phyloP scores from a whole-genome alignment of 2,329 filamentous ascomycete species.

The Keithomyces neogunnii region DNA sequence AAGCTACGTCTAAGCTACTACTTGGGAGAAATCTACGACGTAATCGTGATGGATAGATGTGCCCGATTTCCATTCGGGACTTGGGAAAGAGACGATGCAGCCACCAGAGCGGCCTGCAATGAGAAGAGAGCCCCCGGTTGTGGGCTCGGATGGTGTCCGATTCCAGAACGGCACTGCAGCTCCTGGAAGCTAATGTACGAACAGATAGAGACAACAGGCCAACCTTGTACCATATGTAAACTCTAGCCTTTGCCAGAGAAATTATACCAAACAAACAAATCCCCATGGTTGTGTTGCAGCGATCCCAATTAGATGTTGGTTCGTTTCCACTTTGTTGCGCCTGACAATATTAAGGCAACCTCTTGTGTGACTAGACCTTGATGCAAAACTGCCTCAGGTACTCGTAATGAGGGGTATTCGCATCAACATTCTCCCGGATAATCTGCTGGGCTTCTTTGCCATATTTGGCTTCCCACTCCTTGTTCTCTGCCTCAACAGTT shows the following conservation, averaged over 20 bases:
- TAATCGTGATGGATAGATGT: neutral
- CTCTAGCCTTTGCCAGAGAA: neutral
- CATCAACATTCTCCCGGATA: conserved; percentile 63
- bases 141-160: neutral
- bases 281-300: too few species aligned
- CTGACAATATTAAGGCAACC: neutral
- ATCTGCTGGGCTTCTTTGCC: conserved; percentile 61
- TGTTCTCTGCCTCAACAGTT: conserved; percentile 57
- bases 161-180: neutral
- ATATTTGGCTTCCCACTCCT: conserved; percentile 66
- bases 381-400: conserved; percentile 73
- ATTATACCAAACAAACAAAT: neutral
- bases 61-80: neutral
- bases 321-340: neutral
- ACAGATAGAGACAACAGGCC: conserved; percentile 1
- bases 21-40: neutral
- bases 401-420: conserved; percentile 67
- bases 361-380: conserved; percentile 34
- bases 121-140: conserved; percentile 1
- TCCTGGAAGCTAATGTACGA: conserved; percentile 2
- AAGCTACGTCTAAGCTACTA: neutral
- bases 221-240: conserved; percentile 4
- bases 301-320: too few species aligned
- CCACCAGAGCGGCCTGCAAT: conserved; percentile 1
- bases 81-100: neutral